These are phyloP conservation scores for Neurospora sp. DNA, from an alignment of 495 filamentous ascomycete genomes.

Conservation along the genomic window DNA sequence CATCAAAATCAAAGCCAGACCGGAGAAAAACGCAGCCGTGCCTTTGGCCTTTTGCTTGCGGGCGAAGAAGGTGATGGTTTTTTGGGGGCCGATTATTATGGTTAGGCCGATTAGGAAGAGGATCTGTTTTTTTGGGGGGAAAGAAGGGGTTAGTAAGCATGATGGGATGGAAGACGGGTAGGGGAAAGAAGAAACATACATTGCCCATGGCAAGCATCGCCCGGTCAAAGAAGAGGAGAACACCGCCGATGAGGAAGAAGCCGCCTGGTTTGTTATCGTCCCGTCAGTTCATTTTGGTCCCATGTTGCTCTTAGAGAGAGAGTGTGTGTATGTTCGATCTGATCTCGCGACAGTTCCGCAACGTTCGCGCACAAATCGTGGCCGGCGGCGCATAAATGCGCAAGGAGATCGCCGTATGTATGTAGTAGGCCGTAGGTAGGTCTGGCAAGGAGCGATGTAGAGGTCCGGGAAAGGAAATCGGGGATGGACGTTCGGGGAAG, in stretches of 20 bases:
- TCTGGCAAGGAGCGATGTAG: background rate
- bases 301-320: too few relatives aligned
- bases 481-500: background rate
- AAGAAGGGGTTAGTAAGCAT: background rate
- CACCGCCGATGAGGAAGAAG: constrained; percentile 86
- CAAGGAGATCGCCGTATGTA: background rate
- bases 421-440: background rate
- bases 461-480: background rate
- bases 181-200: constrained; percentile 44
- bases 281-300: constrained; percentile 6
- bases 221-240: constrained; percentile 94
- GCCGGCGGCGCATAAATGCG: background rate
- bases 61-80: constrained; percentile 87
- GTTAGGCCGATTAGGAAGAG: constrained; percentile 95
- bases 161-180: constrained; percentile 28
- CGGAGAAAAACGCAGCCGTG: constrained; percentile 78
- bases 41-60: constrained; percentile 86
- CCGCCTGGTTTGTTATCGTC: constrained; percentile 45
- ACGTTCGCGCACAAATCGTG: background rate
- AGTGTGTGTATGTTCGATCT: too few relatives aligned
- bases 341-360: background rate
- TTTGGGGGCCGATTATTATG: constrained; percentile 86
- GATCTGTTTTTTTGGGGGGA: constrained; percentile 43
- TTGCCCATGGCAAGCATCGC: constrained; percentile 57
- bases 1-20: constrained; percentile 60